Evolutionary conservation across 257 asterid genomes (phyloP).

Genomic region (Solanum megistacrolobum): DNA sequence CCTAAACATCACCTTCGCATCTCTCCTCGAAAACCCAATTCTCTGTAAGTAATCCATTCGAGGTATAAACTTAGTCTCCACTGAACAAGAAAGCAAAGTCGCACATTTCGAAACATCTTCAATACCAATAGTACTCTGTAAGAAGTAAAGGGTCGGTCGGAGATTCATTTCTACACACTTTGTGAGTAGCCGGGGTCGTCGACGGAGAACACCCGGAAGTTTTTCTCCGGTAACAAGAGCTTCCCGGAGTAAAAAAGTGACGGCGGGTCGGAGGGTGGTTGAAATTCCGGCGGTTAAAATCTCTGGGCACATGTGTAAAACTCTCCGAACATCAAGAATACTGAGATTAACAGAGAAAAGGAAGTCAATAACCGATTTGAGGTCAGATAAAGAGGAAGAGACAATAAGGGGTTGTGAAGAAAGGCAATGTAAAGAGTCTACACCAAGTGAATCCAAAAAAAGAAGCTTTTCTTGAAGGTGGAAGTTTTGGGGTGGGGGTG

Average conservation of each 20-base stretch:
- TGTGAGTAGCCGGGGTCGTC: conserved; percentile 75
- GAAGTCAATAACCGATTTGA: conserved; percentile 54
- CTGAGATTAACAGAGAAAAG: conserved; percentile 50
- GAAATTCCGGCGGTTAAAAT: conserved; percentile 39
- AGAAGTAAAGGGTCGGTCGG: conserved; percentile 79
- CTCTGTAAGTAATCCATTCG: conserved; percentile 62
- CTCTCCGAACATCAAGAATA: conserved; percentile 52
- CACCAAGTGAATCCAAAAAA: conserved; percentile 70
- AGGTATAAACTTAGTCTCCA: conserved; percentile 69
- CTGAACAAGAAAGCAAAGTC: conserved; percentile 63
- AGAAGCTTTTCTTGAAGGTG: conserved; percentile 53
- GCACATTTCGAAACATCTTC: conserved; percentile 53
- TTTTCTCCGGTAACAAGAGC: conserved; percentile 40
- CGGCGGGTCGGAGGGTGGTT: conserved; percentile 42
- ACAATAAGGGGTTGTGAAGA: conserved; percentile 44
- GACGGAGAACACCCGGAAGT: conserved; percentile 66
- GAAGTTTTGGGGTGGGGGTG: conserved; percentile 11
- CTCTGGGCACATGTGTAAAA: conserved; percentile 79
- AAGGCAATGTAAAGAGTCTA: conserved; percentile 63
- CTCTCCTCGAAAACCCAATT: conserved; percentile 57
- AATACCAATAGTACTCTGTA: conserved; percentile 69
- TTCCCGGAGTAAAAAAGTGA: conserved; percentile 78
- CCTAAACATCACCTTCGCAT: conserved; percentile 53
- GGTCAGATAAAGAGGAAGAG: conserved; percentile 44
- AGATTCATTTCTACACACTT: conserved; percentile 50